Base-by-base conservation (phyloP, 805 yeast genomes). In the Kregervanrija delftensis region DNA sequence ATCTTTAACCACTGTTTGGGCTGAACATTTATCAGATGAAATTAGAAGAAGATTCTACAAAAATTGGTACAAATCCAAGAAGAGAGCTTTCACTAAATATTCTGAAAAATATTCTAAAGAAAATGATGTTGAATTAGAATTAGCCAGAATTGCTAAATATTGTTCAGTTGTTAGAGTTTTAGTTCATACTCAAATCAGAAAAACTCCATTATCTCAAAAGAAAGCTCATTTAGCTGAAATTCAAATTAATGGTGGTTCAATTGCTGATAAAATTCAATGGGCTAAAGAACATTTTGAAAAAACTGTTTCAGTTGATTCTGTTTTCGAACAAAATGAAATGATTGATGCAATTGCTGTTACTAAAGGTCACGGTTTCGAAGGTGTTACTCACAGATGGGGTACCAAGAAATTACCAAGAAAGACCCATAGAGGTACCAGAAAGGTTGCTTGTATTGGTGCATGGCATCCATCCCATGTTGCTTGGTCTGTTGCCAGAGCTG, bases 341-440 rank as follows among this genome's bases (percentile, higher is more conserved):
- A 83, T 93, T 65, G 99, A 93, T 67, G 98, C 87, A 67, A 85
- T 93, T 68, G 99, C 97, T 69, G 96, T 93, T 69, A 93, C 99
- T 85, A 91, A 86, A 83, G 99, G 99, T 93, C 96, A 93, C 83
- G 99, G 99, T 83, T 90, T 86, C 88, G 99, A 93, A 79, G 99
- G 99, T 90, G 97, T 91, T 68, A 93, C 99, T 81, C 96, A 90
- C 89, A 88, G 99, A 87, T 93, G 98, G 98, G 99, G 99, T 73
- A 93, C 99, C 86, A 95, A 90, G 90, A 90, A 86, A 83, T 81
- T 93, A 65, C 99, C 99, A 78, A 89, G 99, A 82, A 93, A 93
- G 95, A 93, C 99, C 74, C 99, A 93, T 78, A 90, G 98, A 86
- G 99, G 99, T 91, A 81, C 91, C 73, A 89, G 99, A 85, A 93